phyloP scores from a whole-genome alignment of 164 flowering plant genomes.

The Stephania yunnanensis region DNA sequence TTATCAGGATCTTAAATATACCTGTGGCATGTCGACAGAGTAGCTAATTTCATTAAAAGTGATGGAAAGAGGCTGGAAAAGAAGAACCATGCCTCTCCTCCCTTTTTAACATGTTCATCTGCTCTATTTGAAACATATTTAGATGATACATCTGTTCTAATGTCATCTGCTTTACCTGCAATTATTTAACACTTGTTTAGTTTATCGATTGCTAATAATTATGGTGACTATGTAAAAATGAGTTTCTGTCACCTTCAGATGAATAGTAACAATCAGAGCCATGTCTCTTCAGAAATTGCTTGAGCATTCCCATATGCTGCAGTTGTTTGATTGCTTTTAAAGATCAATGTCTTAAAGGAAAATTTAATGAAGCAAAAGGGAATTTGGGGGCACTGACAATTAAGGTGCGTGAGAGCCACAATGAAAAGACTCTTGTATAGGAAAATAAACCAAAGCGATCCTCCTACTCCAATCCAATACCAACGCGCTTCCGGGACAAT shows the following conservation, averaged over 20 bases:
- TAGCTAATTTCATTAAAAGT: slow-evolving; percentile 41
- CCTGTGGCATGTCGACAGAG: slow-evolving; percentile 52
- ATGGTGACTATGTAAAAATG: background rate
- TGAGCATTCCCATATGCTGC: slow-evolving; percentile 38
- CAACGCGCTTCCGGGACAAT: slow-evolving; percentile 21
- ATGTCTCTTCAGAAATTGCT: slow-evolving; percentile 27
- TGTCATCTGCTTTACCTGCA: slow-evolving; percentile 20
- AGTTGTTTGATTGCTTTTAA: slow-evolving; percentile 7
- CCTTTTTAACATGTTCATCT: slow-evolving; percentile 6
- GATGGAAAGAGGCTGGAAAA: slow-evolving; percentile 43
- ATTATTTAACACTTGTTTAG: background rate
- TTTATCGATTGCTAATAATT: background rate
- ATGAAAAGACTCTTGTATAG: slow-evolving; percentile 23
- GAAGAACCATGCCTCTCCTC: slow-evolving; percentile 59
- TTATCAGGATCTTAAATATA: slow-evolving; percentile 7
- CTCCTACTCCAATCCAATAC: slow-evolving; percentile 40
- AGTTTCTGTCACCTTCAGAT: slow-evolving; percentile 4
- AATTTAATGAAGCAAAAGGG: background rate
- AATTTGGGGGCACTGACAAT: slow-evolving; percentile 20
- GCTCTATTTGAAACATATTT: slow-evolving; percentile 14
- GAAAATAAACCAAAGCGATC: slow-evolving; percentile 23
- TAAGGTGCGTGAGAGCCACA: slow-evolving; percentile 26
- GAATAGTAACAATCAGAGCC: background rate
- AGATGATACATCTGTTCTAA: slow-evolving; percentile 16
- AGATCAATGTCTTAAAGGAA: background rate